Evolutionary conservation across 768 basidiomycete genomes (phyloP).

Genomic region (Amanita jacksonii): DNA sequence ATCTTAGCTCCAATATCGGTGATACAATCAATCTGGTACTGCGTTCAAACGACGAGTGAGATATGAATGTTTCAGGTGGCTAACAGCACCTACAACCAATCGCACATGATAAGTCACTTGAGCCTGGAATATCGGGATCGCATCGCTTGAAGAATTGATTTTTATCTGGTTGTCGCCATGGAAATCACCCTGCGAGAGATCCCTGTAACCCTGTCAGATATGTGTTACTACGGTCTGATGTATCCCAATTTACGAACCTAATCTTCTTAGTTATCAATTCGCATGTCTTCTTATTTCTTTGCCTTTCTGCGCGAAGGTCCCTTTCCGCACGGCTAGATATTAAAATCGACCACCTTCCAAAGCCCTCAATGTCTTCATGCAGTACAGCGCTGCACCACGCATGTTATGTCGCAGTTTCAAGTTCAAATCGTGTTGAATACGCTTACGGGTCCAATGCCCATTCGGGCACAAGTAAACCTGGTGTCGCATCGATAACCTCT

Average conservation of each 20-base stretch:
- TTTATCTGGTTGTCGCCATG: conserved; percentile 60
- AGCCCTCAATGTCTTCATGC: conserved; percentile 40
- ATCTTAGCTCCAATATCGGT: conserved; percentile 26
- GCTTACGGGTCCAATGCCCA: neutral
- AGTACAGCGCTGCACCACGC: neutral
- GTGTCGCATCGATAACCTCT: neutral
- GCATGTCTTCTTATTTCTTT: conserved; percentile 37
- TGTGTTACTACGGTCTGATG: neutral
- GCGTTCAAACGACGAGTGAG: conserved; percentile 7
- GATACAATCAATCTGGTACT: conserved; percentile 44
- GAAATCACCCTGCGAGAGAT: conserved; percentile 62
- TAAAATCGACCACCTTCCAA: conserved; percentile 59
- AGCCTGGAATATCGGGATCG: conserved; percentile 58
- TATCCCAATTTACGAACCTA: too few relatives aligned
- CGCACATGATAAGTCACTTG: conserved; percentile 49
- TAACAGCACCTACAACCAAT: conserved; percentile 35
- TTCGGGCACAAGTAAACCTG: neutral
- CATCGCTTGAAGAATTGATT: conserved; percentile 32
- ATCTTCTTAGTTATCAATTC: conserved; percentile 58
- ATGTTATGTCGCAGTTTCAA: neutral
- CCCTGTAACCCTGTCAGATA: conserved; percentile 28
- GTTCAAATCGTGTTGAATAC: neutral
- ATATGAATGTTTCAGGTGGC: neutral
- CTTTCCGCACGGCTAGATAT: conserved; percentile 41
- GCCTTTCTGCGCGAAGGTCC: conserved; percentile 38